phyloP scores from a whole-genome alignment of 2,329 filamentous ascomycete species.

The Neonectria punicea region DNA sequence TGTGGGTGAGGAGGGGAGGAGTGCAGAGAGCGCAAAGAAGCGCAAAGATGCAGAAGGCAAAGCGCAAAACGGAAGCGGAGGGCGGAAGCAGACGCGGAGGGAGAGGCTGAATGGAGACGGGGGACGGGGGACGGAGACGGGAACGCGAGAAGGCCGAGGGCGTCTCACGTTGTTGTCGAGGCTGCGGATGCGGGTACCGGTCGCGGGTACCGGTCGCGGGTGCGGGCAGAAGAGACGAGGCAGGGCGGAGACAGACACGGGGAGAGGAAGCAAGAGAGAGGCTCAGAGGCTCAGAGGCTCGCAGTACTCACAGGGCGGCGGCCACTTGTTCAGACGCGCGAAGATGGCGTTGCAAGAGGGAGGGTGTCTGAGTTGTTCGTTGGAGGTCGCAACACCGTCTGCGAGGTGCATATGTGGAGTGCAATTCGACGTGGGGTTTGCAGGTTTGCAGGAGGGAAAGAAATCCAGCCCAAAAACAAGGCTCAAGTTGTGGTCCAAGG shows the following conservation, averaged over 20 bases:
- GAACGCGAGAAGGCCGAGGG: conserved; percentile 8
- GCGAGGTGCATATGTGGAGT: conserved; percentile 45
- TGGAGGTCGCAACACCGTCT: conserved; percentile 39
- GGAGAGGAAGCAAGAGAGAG: not conserved
- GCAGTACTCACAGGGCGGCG: conserved; percentile 13
- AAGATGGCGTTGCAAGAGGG: conserved; percentile 35
- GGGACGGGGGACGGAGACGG: conserved; percentile 4
- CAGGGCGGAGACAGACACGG: conserved; percentile 9
- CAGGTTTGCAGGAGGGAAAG: conserved; percentile 51
- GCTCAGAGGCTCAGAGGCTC: not conserved
- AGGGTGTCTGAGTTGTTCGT: conserved; percentile 48
- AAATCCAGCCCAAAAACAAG: conserved; percentile 19
- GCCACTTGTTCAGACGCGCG: conserved; percentile 14
- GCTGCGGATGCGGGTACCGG: conserved; percentile 26
- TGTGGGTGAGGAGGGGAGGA: not conserved
- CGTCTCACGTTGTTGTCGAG: conserved; percentile 27
- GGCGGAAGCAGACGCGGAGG: not conserved
- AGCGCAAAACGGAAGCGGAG: conserved; percentile 5
- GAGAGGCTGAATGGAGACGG: conserved; percentile 23
- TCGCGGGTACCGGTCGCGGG: conserved; percentile 9
- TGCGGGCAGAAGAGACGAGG: conserved; percentile 14
- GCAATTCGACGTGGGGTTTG: conserved; percentile 51
- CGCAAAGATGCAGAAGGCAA: not conserved
- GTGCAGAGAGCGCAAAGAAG: conserved; percentile 6
- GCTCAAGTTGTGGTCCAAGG: conserved; percentile 21